phyloP scores from a whole-genome alignment of 176 grass and related monocot genomes.

The Zoysia pacifica region DNA sequence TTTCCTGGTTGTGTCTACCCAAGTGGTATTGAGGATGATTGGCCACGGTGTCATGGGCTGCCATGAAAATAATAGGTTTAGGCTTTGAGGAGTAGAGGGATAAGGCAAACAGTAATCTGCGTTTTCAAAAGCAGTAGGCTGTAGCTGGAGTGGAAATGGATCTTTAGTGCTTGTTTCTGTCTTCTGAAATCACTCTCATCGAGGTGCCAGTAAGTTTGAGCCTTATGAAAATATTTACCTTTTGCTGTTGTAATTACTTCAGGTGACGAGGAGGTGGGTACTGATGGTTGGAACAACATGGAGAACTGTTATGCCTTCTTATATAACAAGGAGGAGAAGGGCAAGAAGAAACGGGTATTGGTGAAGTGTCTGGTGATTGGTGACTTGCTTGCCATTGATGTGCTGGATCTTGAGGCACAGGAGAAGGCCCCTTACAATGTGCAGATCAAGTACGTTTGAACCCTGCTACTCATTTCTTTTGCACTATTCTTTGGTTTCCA shows the following conservation, averaged over 20 bases:
- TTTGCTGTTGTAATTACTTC: constrained; percentile 5
- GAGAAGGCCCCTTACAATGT: constrained; percentile 54
- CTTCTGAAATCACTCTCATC: neutral
- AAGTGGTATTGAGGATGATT: neutral
- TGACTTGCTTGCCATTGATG: constrained; percentile 70
- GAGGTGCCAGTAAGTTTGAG: neutral
- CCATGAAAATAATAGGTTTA: neutral
- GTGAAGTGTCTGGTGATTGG: constrained; percentile 73
- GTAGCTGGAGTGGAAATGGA: neutral
- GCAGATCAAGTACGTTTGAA: constrained; percentile 67
- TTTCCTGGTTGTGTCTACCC: neutral
- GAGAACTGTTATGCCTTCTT: constrained; percentile 73
- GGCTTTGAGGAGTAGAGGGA: neutral
- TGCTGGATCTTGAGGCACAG: constrained; percentile 55
- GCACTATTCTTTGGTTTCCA: neutral
- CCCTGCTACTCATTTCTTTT: neutral
- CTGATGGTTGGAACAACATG: constrained; percentile 78
- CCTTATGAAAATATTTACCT: neutral
- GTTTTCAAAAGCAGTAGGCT: neutral
- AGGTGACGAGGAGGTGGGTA: constrained; percentile 68
- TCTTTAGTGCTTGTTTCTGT: neutral
- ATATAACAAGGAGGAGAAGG: constrained; percentile 67
- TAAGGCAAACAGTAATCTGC: neutral
- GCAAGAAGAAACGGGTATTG: constrained; percentile 57
- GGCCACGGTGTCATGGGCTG: neutral